Evolutionary conservation across 2,329 filamentous ascomycete species (phyloP), one percentile per base, ranked within the genome.

Genomic region (Calonectria henricotiae): DNA sequence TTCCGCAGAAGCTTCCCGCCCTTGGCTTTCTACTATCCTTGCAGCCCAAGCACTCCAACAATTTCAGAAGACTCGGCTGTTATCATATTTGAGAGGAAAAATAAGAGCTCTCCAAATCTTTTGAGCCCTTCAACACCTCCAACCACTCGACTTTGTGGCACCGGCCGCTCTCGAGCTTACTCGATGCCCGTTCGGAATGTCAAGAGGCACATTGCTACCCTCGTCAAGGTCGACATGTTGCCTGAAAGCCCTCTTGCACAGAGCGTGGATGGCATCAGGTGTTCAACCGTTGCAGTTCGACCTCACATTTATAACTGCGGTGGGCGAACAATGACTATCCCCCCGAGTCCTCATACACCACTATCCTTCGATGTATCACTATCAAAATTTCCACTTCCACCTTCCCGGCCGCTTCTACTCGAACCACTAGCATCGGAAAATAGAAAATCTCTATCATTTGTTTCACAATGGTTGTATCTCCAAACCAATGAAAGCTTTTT

Each of bases 401-500:
- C 51, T 13, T 39, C 51, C 5, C 35, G 37, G 35, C 23, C 51
- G 4, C 35, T 58, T 58, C 23, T 39, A 3, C 13, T 39, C 9
- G 51, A 58, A 20, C 20, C 51, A 25, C 6, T 25, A 9, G 13
- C 51, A 15, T 32, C 17, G 8, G 51, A 37, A 39, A 9, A 58
- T 20, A 37, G 51, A 58, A 37, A 58, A 35, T 58, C 51, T 27
- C 51, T 58, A 12, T 58, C 51, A 8, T 58, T 58, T 58, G 51
- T 39, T 15, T 39, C 35, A 15, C 32, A 58, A 39, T 58, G 51
- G 51, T 17, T 58, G 35, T 58, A 39, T 23, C n/a, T 58, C 12
- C 51, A 58, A 27, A 58, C 51, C 51, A 58, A 58, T 39, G 51
- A 58, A 7, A 58, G 51, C 17, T 58, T 39, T 58, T 32, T 39